phyloP scores from a whole-genome alignment of 176 grass and related monocot species.

The Urochloa ruziziensis region DNA sequence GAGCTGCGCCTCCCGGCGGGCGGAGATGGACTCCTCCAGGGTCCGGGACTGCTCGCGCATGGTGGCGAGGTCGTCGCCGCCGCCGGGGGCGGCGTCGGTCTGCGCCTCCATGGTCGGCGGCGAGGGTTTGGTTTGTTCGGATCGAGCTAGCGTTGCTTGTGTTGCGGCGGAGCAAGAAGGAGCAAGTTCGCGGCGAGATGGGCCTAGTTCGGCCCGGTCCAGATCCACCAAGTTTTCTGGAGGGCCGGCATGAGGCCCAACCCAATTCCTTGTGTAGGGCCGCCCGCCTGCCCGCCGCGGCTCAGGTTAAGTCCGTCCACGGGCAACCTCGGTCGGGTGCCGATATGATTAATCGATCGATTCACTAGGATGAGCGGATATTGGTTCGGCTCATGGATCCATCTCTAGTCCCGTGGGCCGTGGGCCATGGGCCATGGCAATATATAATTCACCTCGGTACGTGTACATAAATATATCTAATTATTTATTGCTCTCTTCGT shows the following conservation, averaged over 20 bases:
- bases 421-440: too few relatives aligned
- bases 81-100: conserved; percentile 33
- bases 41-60: conserved; percentile 69
- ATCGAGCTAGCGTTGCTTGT: neutral
- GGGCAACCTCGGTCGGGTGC: too few relatives aligned
- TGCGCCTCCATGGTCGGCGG: conserved; percentile 48
- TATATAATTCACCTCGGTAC: too few relatives aligned
- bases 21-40: conserved; percentile 59
- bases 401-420: neutral
- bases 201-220: neutral
- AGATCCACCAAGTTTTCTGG: neutral
- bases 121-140: neutral
- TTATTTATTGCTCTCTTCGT: too few relatives aligned
- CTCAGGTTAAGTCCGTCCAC: too few relatives aligned
- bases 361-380: too few relatives aligned
- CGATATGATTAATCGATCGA: too few relatives aligned
- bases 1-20: conserved; percentile 69
- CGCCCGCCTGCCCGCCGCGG: too few relatives aligned
- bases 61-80: conserved; percentile 54
- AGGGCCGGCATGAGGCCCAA: too few relatives aligned
- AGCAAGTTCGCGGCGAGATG: neutral
- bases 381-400: conserved; percentile 41
- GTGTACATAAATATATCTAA: too few relatives aligned
- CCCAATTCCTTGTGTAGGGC: too few relatives aligned
- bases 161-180: neutral